A percentile compares a stretch with the other conserved stretches of the same genome.
phyloP scores from a whole-genome alignment of 1,139 yeast species.

The Lodderomyces theae region DNA sequence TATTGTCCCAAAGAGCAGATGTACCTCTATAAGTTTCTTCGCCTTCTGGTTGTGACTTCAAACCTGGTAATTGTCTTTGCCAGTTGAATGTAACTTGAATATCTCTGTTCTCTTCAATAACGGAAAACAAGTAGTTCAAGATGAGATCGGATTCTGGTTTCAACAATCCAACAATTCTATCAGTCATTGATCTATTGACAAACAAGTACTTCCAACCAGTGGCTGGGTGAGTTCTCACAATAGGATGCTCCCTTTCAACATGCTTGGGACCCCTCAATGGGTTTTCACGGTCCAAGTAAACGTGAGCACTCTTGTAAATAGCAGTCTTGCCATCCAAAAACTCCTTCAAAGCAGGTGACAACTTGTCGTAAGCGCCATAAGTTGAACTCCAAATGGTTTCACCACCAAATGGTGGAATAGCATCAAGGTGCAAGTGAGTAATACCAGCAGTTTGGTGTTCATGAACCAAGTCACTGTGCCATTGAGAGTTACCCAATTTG shows the following conservation, averaged over 20 bases:
- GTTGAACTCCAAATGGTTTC: constrained; percentile 39
- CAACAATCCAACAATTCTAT: constrained; percentile 35
- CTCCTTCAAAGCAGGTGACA: constrained; percentile 34
- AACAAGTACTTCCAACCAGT: constrained; percentile 42
- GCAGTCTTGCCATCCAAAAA: constrained; percentile 41
- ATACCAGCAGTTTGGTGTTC: constrained; percentile 40
- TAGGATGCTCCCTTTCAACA: constrained; percentile 39
- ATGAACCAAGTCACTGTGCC: constrained; percentile 38
- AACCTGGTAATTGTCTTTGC: constrained; percentile 18
- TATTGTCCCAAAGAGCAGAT: constrained; percentile 59
- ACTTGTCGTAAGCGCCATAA: constrained; percentile 38
- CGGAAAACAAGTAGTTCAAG: constrained; percentile 32
- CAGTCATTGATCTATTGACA: constrained; percentile 38
- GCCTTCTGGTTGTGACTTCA: constrained; percentile 4
- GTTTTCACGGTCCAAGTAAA: constrained; percentile 30
- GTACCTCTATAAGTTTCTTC: constrained; percentile 49
- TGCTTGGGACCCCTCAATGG: constrained; percentile 34
- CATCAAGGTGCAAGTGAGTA: constrained; percentile 36
- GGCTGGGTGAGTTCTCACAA: constrained; percentile 42
- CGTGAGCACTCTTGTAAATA: constrained; percentile 33
- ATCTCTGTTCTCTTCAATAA: constrained; percentile 36
- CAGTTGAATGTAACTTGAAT: constrained; percentile 56
- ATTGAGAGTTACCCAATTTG: constrained; percentile 32
- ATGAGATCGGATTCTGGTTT: constrained; percentile 31
- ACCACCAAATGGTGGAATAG: constrained; percentile 36